Conservation (phyloP, 495 filamentous ascomycete species). For the Podospora sp. region DNA sequence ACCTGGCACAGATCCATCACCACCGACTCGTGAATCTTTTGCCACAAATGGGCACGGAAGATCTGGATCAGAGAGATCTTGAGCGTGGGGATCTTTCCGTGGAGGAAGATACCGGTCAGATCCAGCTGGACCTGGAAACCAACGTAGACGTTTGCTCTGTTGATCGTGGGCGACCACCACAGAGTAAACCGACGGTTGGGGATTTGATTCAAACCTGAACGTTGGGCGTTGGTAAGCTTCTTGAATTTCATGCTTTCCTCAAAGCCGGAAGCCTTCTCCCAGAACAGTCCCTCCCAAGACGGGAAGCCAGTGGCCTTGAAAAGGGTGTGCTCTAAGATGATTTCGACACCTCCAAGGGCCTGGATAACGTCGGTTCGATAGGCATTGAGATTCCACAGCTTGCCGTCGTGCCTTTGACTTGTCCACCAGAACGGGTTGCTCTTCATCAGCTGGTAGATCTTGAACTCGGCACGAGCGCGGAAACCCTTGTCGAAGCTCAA, state of each 20-base stretch:
- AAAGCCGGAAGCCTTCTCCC: constrained; percentile 82
- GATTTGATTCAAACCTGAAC: constrained; percentile 98
- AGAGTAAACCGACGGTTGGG: constrained; percentile 98
- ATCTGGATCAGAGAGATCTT: constrained; percentile 99
- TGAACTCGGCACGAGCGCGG: constrained; percentile 94
- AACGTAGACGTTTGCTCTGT: constrained; percentile 78
- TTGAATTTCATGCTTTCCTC: constrained; percentile 90
- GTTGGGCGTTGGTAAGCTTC: constrained; percentile 97
- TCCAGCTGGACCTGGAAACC: constrained; percentile 99
- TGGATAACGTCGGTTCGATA: constrained; percentile 99
- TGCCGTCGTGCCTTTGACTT: constrained; percentile 95
- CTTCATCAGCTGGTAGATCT: constrained; percentile 98
- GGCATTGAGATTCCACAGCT: constrained; percentile 97
- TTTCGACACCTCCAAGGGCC: constrained; percentile 98
- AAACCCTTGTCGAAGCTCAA: constrained; percentile 99
- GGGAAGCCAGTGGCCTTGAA: constrained; percentile 99
- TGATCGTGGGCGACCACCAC: constrained; percentile 93
- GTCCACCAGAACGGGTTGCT: constrained; percentile 99
- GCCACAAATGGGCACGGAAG: constrained; percentile 99
- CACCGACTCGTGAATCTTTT: constrained; percentile 99
- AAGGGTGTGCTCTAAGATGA: constrained; percentile 95
- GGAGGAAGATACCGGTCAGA: constrained; percentile 98
- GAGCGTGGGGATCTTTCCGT: constrained; percentile 97
- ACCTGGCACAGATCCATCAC: constrained; percentile 99
- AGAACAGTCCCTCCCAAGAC: constrained; percentile 98